phyloP scores from a whole-genome alignment of 2,329 filamentous ascomycete species.

The Paraphaeosphaeria sporulosa region DNA sequence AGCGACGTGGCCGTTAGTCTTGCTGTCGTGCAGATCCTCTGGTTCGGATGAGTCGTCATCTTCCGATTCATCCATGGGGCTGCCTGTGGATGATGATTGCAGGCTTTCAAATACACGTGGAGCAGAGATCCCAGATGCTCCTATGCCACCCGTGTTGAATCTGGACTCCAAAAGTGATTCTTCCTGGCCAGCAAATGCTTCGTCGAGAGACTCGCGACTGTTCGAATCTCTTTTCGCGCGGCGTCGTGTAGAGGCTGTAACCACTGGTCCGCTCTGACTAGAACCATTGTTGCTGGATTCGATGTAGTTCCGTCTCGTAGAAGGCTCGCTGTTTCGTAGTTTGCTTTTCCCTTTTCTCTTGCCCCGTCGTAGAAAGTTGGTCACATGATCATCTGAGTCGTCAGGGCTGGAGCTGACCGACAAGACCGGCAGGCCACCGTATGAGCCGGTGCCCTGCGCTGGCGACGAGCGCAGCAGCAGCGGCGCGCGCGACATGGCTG shows the following conservation, averaged over 20 bases:
- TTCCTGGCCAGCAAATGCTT: conserved; percentile 35
- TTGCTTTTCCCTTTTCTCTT: conserved; percentile 46
- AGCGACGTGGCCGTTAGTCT: conserved; percentile 59
- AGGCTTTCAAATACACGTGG: conserved; percentile 33
- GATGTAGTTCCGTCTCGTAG: conserved; percentile 22
- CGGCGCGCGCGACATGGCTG: conserved; percentile 59
- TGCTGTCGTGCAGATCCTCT: conserved; percentile 43
- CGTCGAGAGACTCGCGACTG: conserved; percentile 32
- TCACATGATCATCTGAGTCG: conserved; percentile 47
- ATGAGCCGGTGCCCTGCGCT: conserved; percentile 67
- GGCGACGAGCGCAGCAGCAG: conserved; percentile 67
- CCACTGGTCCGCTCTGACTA: conserved; percentile 28
- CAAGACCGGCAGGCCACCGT: conserved; percentile 64
- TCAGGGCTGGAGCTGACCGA: conserved; percentile 46
- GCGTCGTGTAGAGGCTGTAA: conserved; percentile 31
- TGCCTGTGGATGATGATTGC: conserved; percentile 41
- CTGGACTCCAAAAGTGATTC: conserved; percentile 41
- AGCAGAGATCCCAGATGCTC: conserved; percentile 31
- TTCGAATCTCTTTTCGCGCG: conserved; percentile 36
- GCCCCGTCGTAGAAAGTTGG: conserved; percentile 25
- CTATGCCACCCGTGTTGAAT: conserved; percentile 40
- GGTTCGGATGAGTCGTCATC: conserved; percentile 37
- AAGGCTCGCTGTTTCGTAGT: conserved; percentile 37
- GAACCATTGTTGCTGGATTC: conserved; percentile 27
- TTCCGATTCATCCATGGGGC: conserved; percentile 25